Percentiles rank a stretch among this genome's conserved stretches.
phyloP scores from a whole-genome alignment of 106 monocot genomes.

The Acanthochlamys bracteata region DNA sequence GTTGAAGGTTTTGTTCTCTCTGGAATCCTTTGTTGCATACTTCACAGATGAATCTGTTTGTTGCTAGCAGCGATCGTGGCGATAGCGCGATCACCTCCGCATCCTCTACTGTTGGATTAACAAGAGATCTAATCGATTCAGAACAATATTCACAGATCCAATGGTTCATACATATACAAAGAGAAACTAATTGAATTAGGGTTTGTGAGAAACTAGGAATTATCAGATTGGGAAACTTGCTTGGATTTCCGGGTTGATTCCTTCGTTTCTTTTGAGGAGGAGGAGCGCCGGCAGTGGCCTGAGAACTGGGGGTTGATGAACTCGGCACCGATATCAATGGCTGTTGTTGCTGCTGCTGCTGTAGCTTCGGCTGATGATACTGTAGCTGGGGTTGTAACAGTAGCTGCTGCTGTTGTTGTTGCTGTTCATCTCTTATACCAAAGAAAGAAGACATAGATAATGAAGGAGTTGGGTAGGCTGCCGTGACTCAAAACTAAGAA shows the following conservation, averaged over 20 bases:
- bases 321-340: conserved; percentile 7
- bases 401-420: background rate
- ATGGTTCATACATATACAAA: too few species aligned
- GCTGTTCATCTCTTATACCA: conserved; percentile 41
- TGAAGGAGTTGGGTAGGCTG: conserved; percentile 24
- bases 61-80: conserved; percentile 28
- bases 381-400: background rate
- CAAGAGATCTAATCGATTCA: too few species aligned
- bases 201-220: background rate
- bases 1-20: conserved; percentile 30
- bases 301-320: conserved; percentile 11
- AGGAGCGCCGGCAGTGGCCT: background rate
- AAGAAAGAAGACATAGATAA: conserved; percentile 22
- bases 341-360: conserved; percentile 6
- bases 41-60: conserved; percentile 35
- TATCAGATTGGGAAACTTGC: conserved; percentile 26
- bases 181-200: too few species aligned
- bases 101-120: conserved; percentile 9
- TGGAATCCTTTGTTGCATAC: conserved; percentile 40
- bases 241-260: conserved; percentile 59
- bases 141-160: too few species aligned
- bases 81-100: conserved; percentile 34
- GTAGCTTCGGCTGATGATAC: background rate
- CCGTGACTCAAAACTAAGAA: conserved; percentile 15
- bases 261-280: conserved; percentile 40